Conservation (phyloP, 1,139 yeast species). For the Geotrichum candidum region DNA sequence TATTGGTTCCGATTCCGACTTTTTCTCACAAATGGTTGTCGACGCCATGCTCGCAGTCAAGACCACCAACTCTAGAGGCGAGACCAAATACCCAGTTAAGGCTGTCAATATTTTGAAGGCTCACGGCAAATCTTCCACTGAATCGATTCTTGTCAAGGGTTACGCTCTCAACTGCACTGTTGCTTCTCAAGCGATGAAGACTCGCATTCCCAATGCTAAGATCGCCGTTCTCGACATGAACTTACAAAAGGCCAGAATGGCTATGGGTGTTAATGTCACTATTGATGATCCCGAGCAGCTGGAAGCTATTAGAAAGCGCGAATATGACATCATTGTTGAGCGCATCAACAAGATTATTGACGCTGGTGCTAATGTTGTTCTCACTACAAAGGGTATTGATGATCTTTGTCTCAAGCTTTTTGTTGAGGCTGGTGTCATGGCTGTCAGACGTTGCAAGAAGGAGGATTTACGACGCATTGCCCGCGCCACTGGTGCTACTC, state of each 20-base stretch:
- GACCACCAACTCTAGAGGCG: constrained; percentile 84
- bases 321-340: constrained; percentile 84
- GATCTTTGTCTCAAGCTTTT: constrained; percentile 93
- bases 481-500: constrained; percentile 94
- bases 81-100: constrained; percentile 88
- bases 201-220: constrained; percentile 63
- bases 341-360: constrained; percentile 79
- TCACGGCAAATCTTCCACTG: constrained; percentile 88
- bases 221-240: constrained; percentile 94
- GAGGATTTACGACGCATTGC: constrained; percentile 97
- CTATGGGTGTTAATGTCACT: constrained; percentile 95
- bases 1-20: constrained; percentile 92
- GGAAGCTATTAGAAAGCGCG: constrained; percentile 92
- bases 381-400: constrained; percentile 97
- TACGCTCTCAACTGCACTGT: constrained; percentile 96
- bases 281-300: constrained; percentile 96
- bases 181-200: constrained; percentile 95
- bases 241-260: constrained; percentile 94
- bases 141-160: constrained; percentile 82
- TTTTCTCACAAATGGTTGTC: constrained; percentile 85
- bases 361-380: constrained; percentile 93
- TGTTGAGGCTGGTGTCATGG: constrained; percentile 94
- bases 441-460: constrained; percentile 94
- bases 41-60: constrained; percentile 95
- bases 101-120: constrained; percentile 96